Evolutionary conservation across 805 yeast genomes (phyloP).

Genomic region (Metschnikowia amazonensis): DNA sequence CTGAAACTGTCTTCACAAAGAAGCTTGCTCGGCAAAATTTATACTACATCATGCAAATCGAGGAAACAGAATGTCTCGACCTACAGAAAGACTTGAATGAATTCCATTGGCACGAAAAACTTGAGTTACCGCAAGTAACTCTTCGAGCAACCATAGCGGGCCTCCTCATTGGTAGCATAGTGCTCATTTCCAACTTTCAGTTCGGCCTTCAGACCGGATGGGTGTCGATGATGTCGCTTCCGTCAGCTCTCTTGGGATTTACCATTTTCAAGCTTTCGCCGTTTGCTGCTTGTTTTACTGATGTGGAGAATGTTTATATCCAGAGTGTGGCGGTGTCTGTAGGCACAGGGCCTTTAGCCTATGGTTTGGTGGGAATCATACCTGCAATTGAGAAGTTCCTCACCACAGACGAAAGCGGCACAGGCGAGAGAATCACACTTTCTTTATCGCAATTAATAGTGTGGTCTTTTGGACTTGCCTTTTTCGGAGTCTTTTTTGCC

Average conservation of each 20-base stretch:
- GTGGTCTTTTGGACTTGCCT: conserved; percentile 87
- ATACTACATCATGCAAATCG: not conserved
- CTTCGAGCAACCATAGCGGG: conserved; percentile 73
- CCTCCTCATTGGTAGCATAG: conserved; percentile 77
- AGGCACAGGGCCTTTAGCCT: conserved; percentile 95
- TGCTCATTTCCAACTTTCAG: conserved; percentile 86
- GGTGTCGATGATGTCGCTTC: conserved; percentile 99
- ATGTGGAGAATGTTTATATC: conserved; percentile 90
- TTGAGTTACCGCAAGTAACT: conserved; percentile 62
- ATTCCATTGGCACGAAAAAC: conserved; percentile 38
- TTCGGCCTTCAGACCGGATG: conserved; percentile 97
- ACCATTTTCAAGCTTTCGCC: conserved; percentile 69
- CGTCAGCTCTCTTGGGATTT: conserved; percentile 85
- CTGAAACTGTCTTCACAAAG: not conserved
- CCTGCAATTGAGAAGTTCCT: conserved; percentile 93
- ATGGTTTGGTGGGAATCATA: conserved; percentile 90
- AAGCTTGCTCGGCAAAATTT: not conserved
- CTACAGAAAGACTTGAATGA: not conserved
- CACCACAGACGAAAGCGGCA: conserved; percentile 73
- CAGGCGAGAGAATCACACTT: conserved; percentile 35
- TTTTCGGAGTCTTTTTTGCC: conserved; percentile 95
- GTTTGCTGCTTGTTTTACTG: conserved; percentile 48
- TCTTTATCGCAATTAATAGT: conserved; percentile 53
- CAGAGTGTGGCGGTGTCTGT: conserved; percentile 95
- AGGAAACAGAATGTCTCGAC: not conserved